phyloP scores from a whole-genome alignment of 768 basidiomycete species.

The Collybiopsis luxurians region DNA sequence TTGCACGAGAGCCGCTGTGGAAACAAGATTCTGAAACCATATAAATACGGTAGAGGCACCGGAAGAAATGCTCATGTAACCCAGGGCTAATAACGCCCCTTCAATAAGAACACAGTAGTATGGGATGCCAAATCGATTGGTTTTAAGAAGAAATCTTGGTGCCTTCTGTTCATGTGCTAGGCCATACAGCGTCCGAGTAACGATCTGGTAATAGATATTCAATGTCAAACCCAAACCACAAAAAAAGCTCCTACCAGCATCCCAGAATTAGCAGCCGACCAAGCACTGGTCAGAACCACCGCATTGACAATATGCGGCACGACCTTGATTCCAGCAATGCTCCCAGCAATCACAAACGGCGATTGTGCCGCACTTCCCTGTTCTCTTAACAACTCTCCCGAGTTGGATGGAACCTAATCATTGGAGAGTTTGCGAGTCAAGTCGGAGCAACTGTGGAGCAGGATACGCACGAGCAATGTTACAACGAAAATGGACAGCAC shows the following conservation, averaged over 20 bases:
- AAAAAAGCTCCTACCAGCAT: constrained; percentile 27
- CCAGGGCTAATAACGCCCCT: constrained; percentile 20
- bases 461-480: constrained; percentile 70
- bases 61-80: neutral
- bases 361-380: constrained; percentile 50
- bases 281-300: constrained; percentile 65
- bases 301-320: constrained; percentile 74
- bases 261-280: constrained; percentile 62
- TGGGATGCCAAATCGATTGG: constrained; percentile 48
- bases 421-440: too few species aligned
- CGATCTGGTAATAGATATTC: constrained; percentile 34
- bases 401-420: constrained; percentile 57
- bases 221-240: constrained; percentile 16
- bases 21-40: constrained; percentile 9
- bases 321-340: constrained; percentile 56
- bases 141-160: constrained; percentile 38
- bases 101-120: constrained; percentile 35
- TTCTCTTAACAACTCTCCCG: constrained; percentile 28
- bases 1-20: constrained; percentile 1
- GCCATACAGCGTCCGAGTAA: constrained; percentile 51
- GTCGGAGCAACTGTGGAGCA: too few species aligned
- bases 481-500: constrained; percentile 59
- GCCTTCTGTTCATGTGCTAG: constrained; percentile 52
- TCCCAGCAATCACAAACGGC: constrained; percentile 74
- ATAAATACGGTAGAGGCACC: constrained; percentile 4